phyloP scores from a whole-genome alignment of 192 early-diverging fungal species.

The Cladochytrium replicatum region DNA sequence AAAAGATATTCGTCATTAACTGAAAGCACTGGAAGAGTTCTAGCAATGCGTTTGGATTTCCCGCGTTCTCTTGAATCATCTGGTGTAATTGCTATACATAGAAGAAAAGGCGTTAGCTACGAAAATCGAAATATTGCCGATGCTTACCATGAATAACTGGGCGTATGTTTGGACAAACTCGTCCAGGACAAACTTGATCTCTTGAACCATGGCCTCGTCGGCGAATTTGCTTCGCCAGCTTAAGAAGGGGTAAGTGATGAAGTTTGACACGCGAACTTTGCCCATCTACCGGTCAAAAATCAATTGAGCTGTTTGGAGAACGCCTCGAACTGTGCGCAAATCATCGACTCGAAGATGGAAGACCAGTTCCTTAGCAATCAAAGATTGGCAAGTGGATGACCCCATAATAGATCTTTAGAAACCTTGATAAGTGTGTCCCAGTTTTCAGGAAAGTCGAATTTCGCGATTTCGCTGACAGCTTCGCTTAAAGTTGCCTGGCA shows the following conservation, averaged over 20 bases:
- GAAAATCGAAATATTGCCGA: not conserved
- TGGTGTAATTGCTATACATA: slow-evolving; percentile 64
- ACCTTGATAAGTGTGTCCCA: slow-evolving; percentile 67
- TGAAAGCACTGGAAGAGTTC: slow-evolving; percentile 65
- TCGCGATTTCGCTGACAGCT: slow-evolving; percentile 85
- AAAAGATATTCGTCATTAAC: slow-evolving; percentile 81
- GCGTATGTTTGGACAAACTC: slow-evolving; percentile 76
- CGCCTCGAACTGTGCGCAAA: slow-evolving; percentile 27
- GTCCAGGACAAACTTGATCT: slow-evolving; percentile 87
- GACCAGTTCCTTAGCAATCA: not conserved
- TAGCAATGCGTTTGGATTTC: slow-evolving; percentile 52
- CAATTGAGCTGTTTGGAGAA: slow-evolving; percentile 89
- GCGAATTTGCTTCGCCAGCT: slow-evolving; percentile 81
- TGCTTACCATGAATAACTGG: slow-evolving; percentile 65
- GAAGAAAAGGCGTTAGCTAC: not conserved
- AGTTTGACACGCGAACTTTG: no score
- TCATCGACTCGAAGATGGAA: slow-evolving; percentile 6
- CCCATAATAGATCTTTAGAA: not conserved
- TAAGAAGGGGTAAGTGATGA: not conserved
- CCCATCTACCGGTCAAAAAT: slow-evolving; percentile 88
- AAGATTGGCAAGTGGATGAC: slow-evolving; percentile 1
- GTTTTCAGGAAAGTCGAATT: slow-evolving; percentile 82
- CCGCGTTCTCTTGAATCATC: slow-evolving; percentile 58
- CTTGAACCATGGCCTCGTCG: slow-evolving; percentile 66
- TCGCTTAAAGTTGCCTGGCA: slow-evolving; percentile 87